Base-by-base conservation (phyloP, 1,284 basidiomycete genomes). In the Paramarasmius palmivorus region DNA sequence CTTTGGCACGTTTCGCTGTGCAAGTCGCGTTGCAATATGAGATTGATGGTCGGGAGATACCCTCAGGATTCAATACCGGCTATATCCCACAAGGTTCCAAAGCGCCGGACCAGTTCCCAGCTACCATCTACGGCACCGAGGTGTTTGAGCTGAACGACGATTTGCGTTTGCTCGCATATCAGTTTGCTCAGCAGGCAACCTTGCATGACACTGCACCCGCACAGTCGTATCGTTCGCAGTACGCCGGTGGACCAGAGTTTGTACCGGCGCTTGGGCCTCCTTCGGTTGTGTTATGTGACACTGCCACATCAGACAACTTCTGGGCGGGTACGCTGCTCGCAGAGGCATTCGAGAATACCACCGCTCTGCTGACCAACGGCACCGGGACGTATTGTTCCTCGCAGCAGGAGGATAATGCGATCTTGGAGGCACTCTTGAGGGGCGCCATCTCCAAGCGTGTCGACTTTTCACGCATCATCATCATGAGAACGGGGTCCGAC, bases 101-200 rank as follows among this genome's bases (percentile, higher is more conserved):
- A 20, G 55, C 57, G 14, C 74, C 74, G 0, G 67, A 62, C 34
- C 37, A 65, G 34, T 70, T 63, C 49, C 68, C 73, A 1, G 40
- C 52, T 14, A 54, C 61, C 22, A 59, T 74, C 32, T 78, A 79
- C 60, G 78, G 78, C 26, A 78, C 76, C 10, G 78, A 81, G 64
- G 70, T 79, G 6, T 80, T 74, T 59, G 73, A 77, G 62, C 61
- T 80, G 51, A 79, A 79, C 65, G 73, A 74, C 35, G 69, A 67
- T 52, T 65, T 80, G 12, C 68, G 74, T 15, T 64, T 70, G 42
- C 56, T 61, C 12, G 75, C 69, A 1, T 57, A 69, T 20, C 52
- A 52, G 14, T 58, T 72, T 42, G 69, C 71, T 2, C 57, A 65
- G 39, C 63, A 56, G 14, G 66, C 73, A n/a, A 63, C 40, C 15